A percentile compares a stretch with the other conserved stretches of the same genome.
Evolutionary conservation across 768 basidiomycete genomes (phyloP).

Genomic region (Amanita molliuscula): DNA sequence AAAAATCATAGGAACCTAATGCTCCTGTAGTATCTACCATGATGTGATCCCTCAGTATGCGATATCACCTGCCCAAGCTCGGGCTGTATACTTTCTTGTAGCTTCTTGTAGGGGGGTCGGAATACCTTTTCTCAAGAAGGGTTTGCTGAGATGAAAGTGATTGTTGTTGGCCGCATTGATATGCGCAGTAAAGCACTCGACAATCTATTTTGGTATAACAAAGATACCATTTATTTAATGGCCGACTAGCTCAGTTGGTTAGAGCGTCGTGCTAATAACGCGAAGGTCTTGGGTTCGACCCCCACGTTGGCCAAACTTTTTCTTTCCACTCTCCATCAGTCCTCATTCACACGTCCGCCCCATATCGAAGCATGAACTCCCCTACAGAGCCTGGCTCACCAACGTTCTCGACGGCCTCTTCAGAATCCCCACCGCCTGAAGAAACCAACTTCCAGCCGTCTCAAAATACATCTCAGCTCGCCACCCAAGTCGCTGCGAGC

Average conservation of each 20-base stretch:
- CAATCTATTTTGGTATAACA: no score
- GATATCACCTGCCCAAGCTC: no score
- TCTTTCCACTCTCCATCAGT: not conserved
- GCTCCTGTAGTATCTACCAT: no score
- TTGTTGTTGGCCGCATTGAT: no score
- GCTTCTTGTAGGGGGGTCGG: no score
- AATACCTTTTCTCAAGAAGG: no score
- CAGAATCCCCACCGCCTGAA: slow-evolving; percentile 33
- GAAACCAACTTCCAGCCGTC: slow-evolving; percentile 18
- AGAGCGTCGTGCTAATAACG: slow-evolving; percentile 78
- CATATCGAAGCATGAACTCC: slow-evolving; percentile 23
- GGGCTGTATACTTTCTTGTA: no score
- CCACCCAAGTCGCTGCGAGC: slow-evolving; percentile 24
- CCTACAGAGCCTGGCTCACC: slow-evolving; percentile 30
- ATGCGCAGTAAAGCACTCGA: no score
- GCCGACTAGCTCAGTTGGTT: slow-evolving; percentile 82
- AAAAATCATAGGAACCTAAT: no score
- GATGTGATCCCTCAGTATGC: no score
- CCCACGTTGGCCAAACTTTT: slow-evolving; percentile 20
- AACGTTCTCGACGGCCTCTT: slow-evolving; percentile 30
- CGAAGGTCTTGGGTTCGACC: slow-evolving; percentile 65
- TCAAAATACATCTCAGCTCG: slow-evolving; percentile 17
- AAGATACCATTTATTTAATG: slow-evolving; percentile 11
- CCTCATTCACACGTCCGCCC: not conserved
- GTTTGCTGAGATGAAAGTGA: no score